Base-by-base conservation (phyloP, 1,284 basidiomycete genomes). In the Cryptococcus hybrid region DNA sequence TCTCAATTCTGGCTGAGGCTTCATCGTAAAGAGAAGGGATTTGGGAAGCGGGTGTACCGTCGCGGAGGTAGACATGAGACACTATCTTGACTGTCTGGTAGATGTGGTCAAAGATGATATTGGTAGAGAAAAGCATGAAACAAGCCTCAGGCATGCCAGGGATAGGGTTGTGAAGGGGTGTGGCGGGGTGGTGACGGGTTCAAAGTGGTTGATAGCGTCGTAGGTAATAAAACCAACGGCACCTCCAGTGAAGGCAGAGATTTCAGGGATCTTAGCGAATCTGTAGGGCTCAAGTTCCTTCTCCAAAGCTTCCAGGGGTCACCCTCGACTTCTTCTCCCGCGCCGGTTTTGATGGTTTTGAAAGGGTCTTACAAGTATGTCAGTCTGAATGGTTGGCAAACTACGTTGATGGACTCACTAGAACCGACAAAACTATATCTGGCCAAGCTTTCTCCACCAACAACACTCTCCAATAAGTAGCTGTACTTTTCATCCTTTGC, bases 201-300 rank as follows among this genome's bases (percentile, higher is more conserved):
- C 96, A 71, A 99, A 99, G 78, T 99, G 88, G 63, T 90, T 89
- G 56, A 99, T 87, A 74, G 91, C 92, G 74, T 99, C 96, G 79
- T 95, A 99, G 11, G 91, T 86, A 65, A 99, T 92, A 79, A 97
- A 99, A 47, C 96, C 96, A 69, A 99, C 92, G 0, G 95, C 95
- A 52, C 96, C 96, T 51, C 96, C 96, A 81, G 46, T 3, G 39
- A 3, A 98, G 0, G 93, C 95, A 0, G 90, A 88, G 44, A 97
- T 83, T 75, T 93, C 89, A 5, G 92, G 92, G 12, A 97, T 85
- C 74, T 88, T 88, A 74, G 96, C 85, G 74, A 96, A 98, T 75
- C 88, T 84, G 81, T 96, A 94, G 56, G 87, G 81, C 12, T 86
- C 81, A 37, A 99, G 85, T 74, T 96, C 92, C 66, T 85, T 86